Evolutionary conservation across 306 rosid species (phyloP), one percentile per base, ranked within the genome.

Genomic region (Fragaria vesca): DNA sequence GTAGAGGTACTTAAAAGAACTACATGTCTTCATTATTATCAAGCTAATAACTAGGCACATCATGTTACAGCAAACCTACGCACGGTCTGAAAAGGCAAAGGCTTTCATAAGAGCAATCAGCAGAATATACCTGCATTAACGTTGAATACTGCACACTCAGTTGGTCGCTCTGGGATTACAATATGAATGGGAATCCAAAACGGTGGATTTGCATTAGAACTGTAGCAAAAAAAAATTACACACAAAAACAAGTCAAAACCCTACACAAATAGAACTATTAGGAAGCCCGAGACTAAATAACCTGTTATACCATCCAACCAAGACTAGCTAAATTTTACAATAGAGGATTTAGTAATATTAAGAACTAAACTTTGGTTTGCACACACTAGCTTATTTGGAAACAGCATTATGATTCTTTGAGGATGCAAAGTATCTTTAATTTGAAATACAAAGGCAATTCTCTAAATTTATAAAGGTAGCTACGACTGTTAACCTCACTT

Each of bases 121-220:
- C 77, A 79, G 10, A 30, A 81, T 54, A 67, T 94, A 94, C 98
- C 98, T 82, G 97, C 98, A 65, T 82, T 86, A 84, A 92, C 95
- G 82, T 90, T 92, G 83, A 94, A 88, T 69, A 87, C 93, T 50
- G 91, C 92, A 80, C 91, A 89, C 86, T 94, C 98, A 38, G 98
- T 94, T 6, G 98, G 97, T 75, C 98, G 88, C 89, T 94, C 98
- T 32, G 98, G 98, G 81, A 89, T 89, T 83, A 94, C 95, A 73
- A 90, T 87, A 72, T 92, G 95, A 78, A 94, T 85, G 51, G 98
- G 98, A 83, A 90, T 94, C 98, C 98, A 94, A 90, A 94, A 94
- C 76, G 97, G 92, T 65, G 97, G 84, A 74, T 82, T 92, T 55
- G 87, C 86, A 72, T 84, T 89, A 72, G 97, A 92, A 82, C 98